These are phyloP conservation scores for Trichoderma brevicompactum DNA, from an alignment of 2,329 filamentous ascomycete species.

Conservation along the genomic window DNA sequence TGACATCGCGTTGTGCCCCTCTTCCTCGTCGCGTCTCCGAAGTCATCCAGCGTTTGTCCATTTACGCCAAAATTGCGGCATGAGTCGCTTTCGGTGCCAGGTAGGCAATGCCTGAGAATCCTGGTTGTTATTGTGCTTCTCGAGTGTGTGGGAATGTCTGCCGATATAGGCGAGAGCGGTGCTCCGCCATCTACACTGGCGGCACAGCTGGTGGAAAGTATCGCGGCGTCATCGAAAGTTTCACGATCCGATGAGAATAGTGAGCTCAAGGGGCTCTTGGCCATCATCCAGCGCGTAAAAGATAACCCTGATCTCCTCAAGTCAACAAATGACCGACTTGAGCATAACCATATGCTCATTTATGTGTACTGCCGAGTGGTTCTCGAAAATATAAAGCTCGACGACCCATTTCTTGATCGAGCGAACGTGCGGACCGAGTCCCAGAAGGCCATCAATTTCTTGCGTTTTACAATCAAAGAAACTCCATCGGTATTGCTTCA, in stretches of 20 bases:
- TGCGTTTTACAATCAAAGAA: slow-evolving; percentile 74
- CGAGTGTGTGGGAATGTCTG: slow-evolving; percentile 30
- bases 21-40: slow-evolving; percentile 31
- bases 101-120: slow-evolving; percentile 39
- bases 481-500: slow-evolving; percentile 70
- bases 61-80: not conserved
- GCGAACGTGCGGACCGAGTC: slow-evolving; percentile 63
- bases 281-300: slow-evolving; percentile 59
- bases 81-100: slow-evolving; percentile 35
- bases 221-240: slow-evolving; percentile 66
- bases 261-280: slow-evolving; percentile 73
- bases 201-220: slow-evolving; percentile 82
- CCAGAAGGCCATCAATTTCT: slow-evolving; percentile 75
- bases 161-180: slow-evolving; percentile 32
- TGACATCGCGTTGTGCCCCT: slow-evolving; percentile 33
- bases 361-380: slow-evolving; percentile 82
- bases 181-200: slow-evolving; percentile 80
- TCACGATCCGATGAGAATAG: slow-evolving; percentile 68
- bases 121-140: slow-evolving; percentile 32
- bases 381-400: slow-evolving; percentile 68
- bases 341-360: slow-evolving; percentile 83
- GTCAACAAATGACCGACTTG: slow-evolving; percentile 66
- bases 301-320: slow-evolving; percentile 59
- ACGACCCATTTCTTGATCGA: slow-evolving; percentile 68
- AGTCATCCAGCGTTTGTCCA: slow-evolving; percentile 1